These are phyloP conservation scores for Scheffersomyces illinoinensis DNA, from an alignment of 1,139 yeast species.

Conservation along the genomic window DNA sequence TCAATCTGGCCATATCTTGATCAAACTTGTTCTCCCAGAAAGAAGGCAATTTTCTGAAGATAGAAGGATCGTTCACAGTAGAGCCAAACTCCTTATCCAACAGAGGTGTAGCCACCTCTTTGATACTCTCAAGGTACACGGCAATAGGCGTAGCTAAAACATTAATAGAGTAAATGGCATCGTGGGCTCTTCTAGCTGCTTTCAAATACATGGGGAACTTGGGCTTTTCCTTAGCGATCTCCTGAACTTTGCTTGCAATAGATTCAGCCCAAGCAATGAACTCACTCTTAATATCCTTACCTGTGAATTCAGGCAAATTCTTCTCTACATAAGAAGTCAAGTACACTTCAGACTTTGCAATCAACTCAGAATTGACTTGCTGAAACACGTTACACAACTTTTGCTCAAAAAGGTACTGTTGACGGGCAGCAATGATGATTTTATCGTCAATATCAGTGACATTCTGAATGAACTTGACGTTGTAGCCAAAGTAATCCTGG, in stretches of 20 bases:
- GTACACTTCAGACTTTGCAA: conserved; percentile 41
- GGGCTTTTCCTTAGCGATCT: conserved; percentile 59
- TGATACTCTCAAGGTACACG: conserved; percentile 51
- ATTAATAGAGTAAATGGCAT: conserved; percentile 30
- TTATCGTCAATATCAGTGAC: conserved; percentile 98
- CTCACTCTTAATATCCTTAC: conserved; percentile 27
- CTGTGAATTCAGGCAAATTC: conserved; percentile 53
- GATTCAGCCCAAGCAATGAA: conserved; percentile 54
- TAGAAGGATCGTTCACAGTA: conserved; percentile 77
- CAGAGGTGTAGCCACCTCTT: conserved; percentile 72
- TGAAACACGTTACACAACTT: conserved; percentile 38
- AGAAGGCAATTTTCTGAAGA: conserved; percentile 81
- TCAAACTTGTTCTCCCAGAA: conserved; percentile 87
- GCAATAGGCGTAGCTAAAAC: conserved; percentile 12
- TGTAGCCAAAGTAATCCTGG: conserved; percentile 88
- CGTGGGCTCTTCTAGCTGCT: conserved; percentile 59
- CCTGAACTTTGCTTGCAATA: conserved; percentile 44
- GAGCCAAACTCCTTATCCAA: conserved; percentile 75
- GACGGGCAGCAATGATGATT: conserved; percentile 92
- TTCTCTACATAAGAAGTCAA: conserved; percentile 52
- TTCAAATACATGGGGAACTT: conserved; percentile 83
- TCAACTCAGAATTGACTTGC: conserved; percentile 36
- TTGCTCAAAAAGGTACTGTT: conserved; percentile 70
- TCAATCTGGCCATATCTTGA: conserved; percentile 80
- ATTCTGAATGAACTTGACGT: conserved; percentile 85